phyloP scores from a whole-genome alignment of 2,329 filamentous ascomycete genomes.

The Alternaria tenuissima region DNA sequence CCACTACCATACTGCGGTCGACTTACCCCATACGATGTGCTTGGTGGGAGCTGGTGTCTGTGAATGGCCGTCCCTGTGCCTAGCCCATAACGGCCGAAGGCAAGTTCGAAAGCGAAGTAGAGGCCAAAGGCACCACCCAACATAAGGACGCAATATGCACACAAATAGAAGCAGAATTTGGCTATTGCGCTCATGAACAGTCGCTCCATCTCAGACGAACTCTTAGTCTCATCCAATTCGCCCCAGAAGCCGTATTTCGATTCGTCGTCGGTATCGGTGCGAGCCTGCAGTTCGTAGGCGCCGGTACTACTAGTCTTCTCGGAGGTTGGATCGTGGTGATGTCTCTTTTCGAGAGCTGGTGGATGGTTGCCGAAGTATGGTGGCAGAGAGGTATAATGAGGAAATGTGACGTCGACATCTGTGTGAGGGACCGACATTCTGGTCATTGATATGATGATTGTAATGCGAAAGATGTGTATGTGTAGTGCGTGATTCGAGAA shows the following conservation, averaged over 20 bases:
- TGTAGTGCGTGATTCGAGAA: constrained; percentile 13
- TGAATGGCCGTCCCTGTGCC: constrained; percentile 14
- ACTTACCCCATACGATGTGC: constrained; percentile 5
- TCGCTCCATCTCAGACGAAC: background rate
- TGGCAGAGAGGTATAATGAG: constrained; percentile 20
- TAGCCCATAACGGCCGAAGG: constrained; percentile 7
- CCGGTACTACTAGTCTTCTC: background rate
- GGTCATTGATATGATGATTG: background rate
- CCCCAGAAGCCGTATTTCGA: constrained; percentile 20
- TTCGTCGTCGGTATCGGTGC: constrained; percentile 17
- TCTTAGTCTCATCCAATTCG: constrained; percentile 4
- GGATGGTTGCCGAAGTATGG: constrained; percentile 19
- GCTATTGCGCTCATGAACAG: background rate
- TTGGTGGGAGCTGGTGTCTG: background rate
- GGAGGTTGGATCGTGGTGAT: background rate
- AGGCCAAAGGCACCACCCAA: constrained; percentile 2
- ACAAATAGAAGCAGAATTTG: constrained; percentile 15
- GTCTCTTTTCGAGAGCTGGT: background rate
- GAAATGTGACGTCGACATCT: constrained; percentile 17
- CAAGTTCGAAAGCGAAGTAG: constrained; percentile 13
- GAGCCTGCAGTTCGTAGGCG: background rate
- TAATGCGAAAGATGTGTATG: constrained; percentile 8
- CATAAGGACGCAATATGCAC: constrained; percentile 7
- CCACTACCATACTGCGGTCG: background rate
- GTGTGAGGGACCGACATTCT: constrained; percentile 10